A percentile compares a stretch with the other conserved stretches of the same genome.
Evolutionary conservation across 768 basidiomycete species (phyloP).

Genomic region (Macrolepiota fuliginosa): DNA sequence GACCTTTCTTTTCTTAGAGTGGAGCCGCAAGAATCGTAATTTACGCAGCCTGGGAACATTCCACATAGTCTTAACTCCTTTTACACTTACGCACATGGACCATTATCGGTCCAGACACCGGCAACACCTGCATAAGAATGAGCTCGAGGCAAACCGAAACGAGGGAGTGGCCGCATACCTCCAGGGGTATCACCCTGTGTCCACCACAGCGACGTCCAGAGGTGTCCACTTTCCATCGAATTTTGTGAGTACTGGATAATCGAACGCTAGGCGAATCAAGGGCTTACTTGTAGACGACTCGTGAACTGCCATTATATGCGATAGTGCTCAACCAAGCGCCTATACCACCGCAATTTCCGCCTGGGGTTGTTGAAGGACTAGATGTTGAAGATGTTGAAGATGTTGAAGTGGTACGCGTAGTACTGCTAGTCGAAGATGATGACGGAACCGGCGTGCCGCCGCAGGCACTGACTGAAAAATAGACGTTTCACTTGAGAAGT

Average conservation of each 20-base stretch:
- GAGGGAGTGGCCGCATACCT: slow-evolving; percentile 26
- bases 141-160: background rate
- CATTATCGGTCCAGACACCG: slow-evolving; percentile 57
- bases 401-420: slow-evolving; percentile 20
- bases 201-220: slow-evolving; percentile 61
- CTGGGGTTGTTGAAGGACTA: slow-evolving; percentile 26
- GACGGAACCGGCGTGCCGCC: slow-evolving; percentile 15
- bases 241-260: slow-evolving; percentile 2
- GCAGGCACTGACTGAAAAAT: slow-evolving; percentile 52
- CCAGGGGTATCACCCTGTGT: slow-evolving; percentile 55
- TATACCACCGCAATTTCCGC: slow-evolving; percentile 45
- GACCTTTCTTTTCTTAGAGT: background rate
- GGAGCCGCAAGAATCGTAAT: slow-evolving; percentile 1
- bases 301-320: slow-evolving; percentile 48
- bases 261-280: slow-evolving; percentile 10
- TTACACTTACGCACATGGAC: slow-evolving; percentile 35
- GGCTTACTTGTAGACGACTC: slow-evolving; percentile 50
- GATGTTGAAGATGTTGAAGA: slow-evolving; percentile 17
- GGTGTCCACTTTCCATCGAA: slow-evolving; percentile 26
- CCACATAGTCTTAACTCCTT: background rate
- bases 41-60: slow-evolving; percentile 3
- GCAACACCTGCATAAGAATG: slow-evolving; percentile 34
- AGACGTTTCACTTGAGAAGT: background rate
- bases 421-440: slow-evolving; percentile 15
- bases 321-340: slow-evolving; percentile 47